These are phyloP conservation scores for Jamesozyma jinghongensis DNA, from an alignment of 805 yeast species.

Conservation along the genomic window DNA sequence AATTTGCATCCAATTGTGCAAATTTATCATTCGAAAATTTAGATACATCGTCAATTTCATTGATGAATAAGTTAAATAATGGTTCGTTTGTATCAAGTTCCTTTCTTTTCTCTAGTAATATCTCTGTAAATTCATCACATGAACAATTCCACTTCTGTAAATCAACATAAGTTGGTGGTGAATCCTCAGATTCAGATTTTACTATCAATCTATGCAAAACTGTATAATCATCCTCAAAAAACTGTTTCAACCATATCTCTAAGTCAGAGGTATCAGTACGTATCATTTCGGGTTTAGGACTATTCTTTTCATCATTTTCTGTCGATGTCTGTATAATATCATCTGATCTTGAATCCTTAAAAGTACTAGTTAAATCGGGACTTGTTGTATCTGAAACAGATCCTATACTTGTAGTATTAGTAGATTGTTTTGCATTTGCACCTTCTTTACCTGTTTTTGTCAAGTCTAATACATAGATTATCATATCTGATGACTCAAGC, in stretches of 20 bases:
- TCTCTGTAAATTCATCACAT: constrained; percentile 24
- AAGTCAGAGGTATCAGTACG: not conserved
- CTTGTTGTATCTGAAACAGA: not conserved
- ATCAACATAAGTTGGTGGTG: constrained; percentile 25
- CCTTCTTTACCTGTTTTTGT: not conserved
- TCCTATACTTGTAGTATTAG: not conserved
- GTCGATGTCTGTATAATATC: not conserved
- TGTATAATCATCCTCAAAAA: constrained; percentile 12
- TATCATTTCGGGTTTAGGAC: too few species aligned
- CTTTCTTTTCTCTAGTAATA: constrained; percentile 6
- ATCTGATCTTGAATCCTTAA: not conserved
- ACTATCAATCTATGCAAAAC: constrained; percentile 19
- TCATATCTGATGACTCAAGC: constrained; percentile 28
- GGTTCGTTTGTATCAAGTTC: not conserved
- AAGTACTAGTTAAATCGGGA: not conserved
- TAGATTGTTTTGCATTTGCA: not conserved
- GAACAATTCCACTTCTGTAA: constrained; percentile 28
- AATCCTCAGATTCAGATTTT: constrained; percentile 10
- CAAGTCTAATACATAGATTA: constrained; percentile 22
- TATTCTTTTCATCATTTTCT: not conserved
- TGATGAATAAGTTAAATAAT: constrained; percentile 5
- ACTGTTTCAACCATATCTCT: not conserved
- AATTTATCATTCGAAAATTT: constrained; percentile 22
- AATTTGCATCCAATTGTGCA: constrained; percentile 22
- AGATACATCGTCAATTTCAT: constrained; percentile 14